Percentiles rank a stretch among this genome's conserved stretches.
phyloP scores from a whole-genome alignment of 2,329 filamentous ascomycete genomes.

The Coniochaeta pulveracea region DNA sequence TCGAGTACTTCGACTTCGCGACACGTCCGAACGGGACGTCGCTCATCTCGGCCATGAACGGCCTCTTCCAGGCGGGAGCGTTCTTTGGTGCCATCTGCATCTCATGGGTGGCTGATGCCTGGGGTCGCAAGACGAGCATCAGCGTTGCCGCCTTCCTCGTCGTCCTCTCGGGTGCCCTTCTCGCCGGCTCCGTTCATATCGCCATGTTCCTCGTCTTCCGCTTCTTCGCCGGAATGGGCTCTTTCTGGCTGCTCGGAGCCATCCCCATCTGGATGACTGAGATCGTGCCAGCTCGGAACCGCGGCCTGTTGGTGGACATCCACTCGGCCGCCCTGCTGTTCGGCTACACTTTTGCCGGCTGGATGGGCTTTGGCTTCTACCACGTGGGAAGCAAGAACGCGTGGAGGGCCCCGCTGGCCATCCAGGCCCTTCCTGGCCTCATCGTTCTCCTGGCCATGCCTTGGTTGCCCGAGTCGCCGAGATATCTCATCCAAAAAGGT shows the following conservation, averaged over 20 bases:
- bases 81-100: neutral
- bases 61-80: neutral
- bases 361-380: neutral
- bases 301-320: neutral
- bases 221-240: neutral
- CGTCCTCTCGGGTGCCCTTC: neutral
- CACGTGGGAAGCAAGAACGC: neutral
- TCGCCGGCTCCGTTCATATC: neutral
- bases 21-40: neutral
- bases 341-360: neutral
- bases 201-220: constrained; percentile 1
- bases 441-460: neutral
- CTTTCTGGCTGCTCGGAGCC: neutral
- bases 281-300: neutral
- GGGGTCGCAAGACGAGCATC: neutral
- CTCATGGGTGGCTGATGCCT: neutral
- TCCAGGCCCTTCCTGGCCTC: neutral
- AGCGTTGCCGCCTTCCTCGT: neutral
- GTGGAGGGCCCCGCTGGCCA: neutral
- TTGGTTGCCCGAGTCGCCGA: constrained; percentile 1
- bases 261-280: constrained; percentile 1
- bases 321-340: neutral
- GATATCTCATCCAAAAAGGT: neutral
- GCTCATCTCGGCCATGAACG: neutral
- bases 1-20: neutral